phyloP scores from a whole-genome alignment of 2,329 filamentous ascomycete species.

The Elsinoe ampelina region DNA sequence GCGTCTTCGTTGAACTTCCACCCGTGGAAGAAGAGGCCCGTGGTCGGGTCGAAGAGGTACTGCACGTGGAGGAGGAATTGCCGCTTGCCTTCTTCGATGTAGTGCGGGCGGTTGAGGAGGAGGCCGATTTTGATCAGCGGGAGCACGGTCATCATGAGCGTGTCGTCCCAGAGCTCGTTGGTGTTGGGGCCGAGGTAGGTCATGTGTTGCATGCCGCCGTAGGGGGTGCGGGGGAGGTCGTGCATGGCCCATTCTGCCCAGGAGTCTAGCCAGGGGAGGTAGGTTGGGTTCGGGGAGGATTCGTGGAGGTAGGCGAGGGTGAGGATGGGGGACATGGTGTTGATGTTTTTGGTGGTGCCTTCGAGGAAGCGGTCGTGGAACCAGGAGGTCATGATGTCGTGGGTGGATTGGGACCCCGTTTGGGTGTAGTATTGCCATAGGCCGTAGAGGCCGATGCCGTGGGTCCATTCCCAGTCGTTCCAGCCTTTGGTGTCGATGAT shows the following conservation, averaged over 20 bases:
- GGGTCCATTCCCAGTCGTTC: conserved; percentile 59
- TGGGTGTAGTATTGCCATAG: conserved; percentile 74
- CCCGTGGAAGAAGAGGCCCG: conserved; percentile 71
- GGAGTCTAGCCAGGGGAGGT: conserved; percentile 66
- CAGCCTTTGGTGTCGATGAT: conserved; percentile 79
- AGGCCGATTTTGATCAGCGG: conserved; percentile 72
- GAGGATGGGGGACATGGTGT: conserved; percentile 68
- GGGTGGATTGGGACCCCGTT: conserved; percentile 51
- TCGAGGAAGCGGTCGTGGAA: conserved; percentile 59
- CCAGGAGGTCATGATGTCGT: conserved; percentile 64
- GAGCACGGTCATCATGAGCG: conserved; percentile 79
- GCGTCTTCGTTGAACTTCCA: conserved; percentile 62
- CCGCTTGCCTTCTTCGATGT: conserved; percentile 66
- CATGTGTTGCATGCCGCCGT: conserved; percentile 65
- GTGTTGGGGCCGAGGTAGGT: conserved; percentile 64
- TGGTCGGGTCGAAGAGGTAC: conserved; percentile 63
- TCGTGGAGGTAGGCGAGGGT: conserved; percentile 72
- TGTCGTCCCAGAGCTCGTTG: conserved; percentile 76
- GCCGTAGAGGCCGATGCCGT: conserved; percentile 63
- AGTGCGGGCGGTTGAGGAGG: conserved; percentile 59
- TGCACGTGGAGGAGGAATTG: conserved; percentile 72
- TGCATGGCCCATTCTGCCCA: conserved; percentile 81
- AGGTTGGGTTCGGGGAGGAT: conserved; percentile 57
- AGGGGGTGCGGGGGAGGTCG: conserved; percentile 61
- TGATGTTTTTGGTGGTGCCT: conserved; percentile 70